phyloP scores from a whole-genome alignment of 345 rosid genomes.

The sweet orange (Citrus sinensis) region DVS_A1.0 CM039162.1:26991501-26992000 shows the following conservation, averaged over 20 bases:
- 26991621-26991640: neutral
- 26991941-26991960: neutral
- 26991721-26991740: constrained; percentile 1
- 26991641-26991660: neutral
- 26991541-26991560: neutral
- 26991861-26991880: neutral
- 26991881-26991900: neutral
- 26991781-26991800: neutral
- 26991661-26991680: neutral
- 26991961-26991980: neutral
- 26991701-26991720: neutral
- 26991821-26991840: neutral
- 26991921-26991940: neutral
- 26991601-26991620: neutral
- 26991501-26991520: neutral
- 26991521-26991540: constrained; percentile 4
- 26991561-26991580: neutral
- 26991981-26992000: neutral
- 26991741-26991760: constrained; percentile 2
- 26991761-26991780: constrained; percentile 4
- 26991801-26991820: neutral
- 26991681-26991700: neutral
- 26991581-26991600: neutral
- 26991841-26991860: constrained; percentile 1
- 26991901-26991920: neutral